Evolutionary conservation across 805 yeast genomes (phyloP), one percentile per base, ranked within the genome.

Genomic region (Alloascoidea hylecoeti): DNA sequence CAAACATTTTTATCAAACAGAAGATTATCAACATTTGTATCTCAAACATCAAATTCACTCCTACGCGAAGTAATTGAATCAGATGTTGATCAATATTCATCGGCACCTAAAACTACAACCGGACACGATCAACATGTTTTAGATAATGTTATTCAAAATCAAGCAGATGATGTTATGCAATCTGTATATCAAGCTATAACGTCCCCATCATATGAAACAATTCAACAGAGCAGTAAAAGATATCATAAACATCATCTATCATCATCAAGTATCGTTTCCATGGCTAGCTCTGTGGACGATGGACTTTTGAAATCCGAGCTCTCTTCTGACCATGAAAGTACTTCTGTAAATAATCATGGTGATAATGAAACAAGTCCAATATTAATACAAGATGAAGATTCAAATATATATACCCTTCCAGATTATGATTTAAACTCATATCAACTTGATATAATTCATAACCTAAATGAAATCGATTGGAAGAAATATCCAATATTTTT

Each of bases 401-500:
- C 35, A n/a, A 33, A 39, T 5, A 35, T 33, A 37, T 18, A 19
- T 2, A 38, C 41, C 18, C 35, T 46, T n/a, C 46, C 46, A 9
- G 44, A 44, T 35, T 42, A 41, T 18, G 45, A 48, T 17, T 38
- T 51, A 33, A 2, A 38, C 15, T 13, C 15, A 17, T 35, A 5
- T 3, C 30, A 35, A 17, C 2, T 56, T 38, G 58, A 52, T 12
- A 79, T 81, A 33, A 64, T 80, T 19, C 56, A 56, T 18, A 63
- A 66, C 38, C 64, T 84, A 51, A 83, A 83, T 53, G 46, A 55
- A 3, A 52, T 82, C 3, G 49, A 58, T 2, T 85, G 94, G 94
- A 53, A 60, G 34, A 84, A 82, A 51, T 78, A 56, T 46, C 88
- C 92, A 0, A 66, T 84, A 17, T 67, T 77, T 42, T 78, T 84